Evolutionary conservation across 2,329 filamentous ascomycete species (phyloP).

Genomic region (Lachnellula hyalina): DNA sequence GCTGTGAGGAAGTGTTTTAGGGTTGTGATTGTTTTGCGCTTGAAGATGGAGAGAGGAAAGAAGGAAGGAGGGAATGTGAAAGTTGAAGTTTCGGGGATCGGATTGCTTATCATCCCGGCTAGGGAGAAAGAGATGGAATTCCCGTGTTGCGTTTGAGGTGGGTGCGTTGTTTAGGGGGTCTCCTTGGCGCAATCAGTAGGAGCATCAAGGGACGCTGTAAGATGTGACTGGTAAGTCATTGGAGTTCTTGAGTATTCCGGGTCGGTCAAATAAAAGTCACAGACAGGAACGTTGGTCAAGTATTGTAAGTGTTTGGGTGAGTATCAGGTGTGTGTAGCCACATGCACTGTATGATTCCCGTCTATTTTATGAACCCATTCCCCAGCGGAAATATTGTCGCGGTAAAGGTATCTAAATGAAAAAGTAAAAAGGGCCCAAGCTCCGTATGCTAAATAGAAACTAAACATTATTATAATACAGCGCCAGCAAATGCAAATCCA

Average conservation of each 20-base stretch:
- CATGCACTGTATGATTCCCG: background rate
- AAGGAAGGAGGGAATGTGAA: background rate
- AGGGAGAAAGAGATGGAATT: no score
- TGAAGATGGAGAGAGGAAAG: background rate
- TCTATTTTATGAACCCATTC: background rate
- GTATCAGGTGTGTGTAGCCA: background rate
- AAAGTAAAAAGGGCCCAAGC: background rate
- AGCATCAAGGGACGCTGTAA: no score
- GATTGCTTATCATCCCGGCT: no score
- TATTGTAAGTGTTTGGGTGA: background rate
- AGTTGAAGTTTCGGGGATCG: background rate
- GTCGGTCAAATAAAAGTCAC: no score
- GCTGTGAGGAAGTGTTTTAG: background rate
- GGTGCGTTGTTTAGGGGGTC: no score
- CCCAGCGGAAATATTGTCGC: background rate
- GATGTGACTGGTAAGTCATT: no score
- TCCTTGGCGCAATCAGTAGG: no score
- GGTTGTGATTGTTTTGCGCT: background rate
- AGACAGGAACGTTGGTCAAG: no score
- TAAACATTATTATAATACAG: background rate
- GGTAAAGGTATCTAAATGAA: background rate
- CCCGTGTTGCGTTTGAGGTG: no score
- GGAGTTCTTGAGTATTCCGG: no score
- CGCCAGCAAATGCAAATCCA: background rate
- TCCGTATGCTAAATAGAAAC: background rate